Evolutionary conservation across 768 basidiomycete species (phyloP).

Genomic region (Panellus pusillus): DNA sequence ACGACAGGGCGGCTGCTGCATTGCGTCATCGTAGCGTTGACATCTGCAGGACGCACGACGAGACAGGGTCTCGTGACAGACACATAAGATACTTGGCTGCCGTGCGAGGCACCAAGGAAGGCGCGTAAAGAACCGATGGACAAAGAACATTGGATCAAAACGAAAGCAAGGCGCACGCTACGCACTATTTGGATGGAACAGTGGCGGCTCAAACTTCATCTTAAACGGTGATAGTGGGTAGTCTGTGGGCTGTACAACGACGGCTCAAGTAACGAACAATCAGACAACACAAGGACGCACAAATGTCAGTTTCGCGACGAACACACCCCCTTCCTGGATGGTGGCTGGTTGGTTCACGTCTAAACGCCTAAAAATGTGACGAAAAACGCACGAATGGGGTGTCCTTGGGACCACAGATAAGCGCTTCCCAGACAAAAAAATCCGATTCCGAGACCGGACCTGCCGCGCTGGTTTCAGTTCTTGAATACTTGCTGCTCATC

Average conservation of each 20-base stretch:
- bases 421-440: conserved; percentile 95
- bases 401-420: conserved; percentile 91
- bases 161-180: conserved; percentile 16
- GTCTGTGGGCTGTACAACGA: conserved; percentile 66
- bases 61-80: no score
- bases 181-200: conserved; percentile 97
- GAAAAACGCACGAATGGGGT: conserved; percentile 78
- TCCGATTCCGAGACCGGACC: conserved; percentile 90
- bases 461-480: conserved; percentile 25
- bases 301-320: conserved; percentile 89
- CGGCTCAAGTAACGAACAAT: no score
- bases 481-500: conserved; percentile 1
- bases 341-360: neutral
- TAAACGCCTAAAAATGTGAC: neutral
- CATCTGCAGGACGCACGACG: no score
- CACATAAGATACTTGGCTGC: no score
- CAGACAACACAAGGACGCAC: conserved; percentile 46
- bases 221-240: conserved; percentile 99
- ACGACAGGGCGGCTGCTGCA: no score
- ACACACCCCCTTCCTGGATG: conserved; percentile 88
- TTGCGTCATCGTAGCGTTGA: no score
- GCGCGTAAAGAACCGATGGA: neutral
- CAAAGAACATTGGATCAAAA: neutral
- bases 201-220: conserved; percentile 97
- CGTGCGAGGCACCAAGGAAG: no score